Conservation (phyloP, 2,329 filamentous ascomycete species). For the Cladosporium austrohemisphaericum region DNA sequence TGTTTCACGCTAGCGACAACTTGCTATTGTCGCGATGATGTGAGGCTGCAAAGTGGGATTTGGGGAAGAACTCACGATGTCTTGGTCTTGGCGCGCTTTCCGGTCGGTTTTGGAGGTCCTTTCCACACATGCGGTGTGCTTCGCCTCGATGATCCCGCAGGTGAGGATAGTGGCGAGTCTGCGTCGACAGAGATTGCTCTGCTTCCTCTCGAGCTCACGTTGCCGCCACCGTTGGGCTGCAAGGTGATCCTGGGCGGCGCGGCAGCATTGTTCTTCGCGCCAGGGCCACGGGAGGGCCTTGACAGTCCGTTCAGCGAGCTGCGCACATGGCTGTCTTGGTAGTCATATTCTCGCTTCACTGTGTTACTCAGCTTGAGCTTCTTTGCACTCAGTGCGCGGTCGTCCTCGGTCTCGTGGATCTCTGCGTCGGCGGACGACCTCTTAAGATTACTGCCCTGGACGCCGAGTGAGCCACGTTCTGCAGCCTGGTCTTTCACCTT, state of each 20-base stretch:
- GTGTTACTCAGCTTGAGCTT: slow-evolving; percentile 32
- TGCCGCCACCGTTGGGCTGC: slow-evolving; percentile 23
- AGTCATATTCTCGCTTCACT: slow-evolving; percentile 28
- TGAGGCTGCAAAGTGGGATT: slow-evolving; percentile 13
- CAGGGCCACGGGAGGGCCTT: slow-evolving; percentile 7
- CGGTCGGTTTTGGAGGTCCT: slow-evolving; percentile 24
- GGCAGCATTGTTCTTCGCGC: slow-evolving; percentile 20
- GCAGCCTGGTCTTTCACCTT: slow-evolving; percentile 29
- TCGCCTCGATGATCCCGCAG: slow-evolving; percentile 26
- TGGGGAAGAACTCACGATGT: slow-evolving; percentile 34
- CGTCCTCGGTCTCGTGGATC: slow-evolving; percentile 25
- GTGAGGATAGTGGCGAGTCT: slow-evolving; percentile 34
- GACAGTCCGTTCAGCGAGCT: slow-evolving; percentile 2
- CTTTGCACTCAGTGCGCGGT: slow-evolving; percentile 29
- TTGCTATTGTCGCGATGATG: slow-evolving; percentile 13
- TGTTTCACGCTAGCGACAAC: not conserved
- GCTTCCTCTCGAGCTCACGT: slow-evolving; percentile 21
- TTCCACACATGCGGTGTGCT: slow-evolving; percentile 28
- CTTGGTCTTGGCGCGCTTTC: slow-evolving; percentile 38
- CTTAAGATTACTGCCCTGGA: slow-evolving; percentile 28
- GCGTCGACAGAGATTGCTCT: slow-evolving; percentile 26
- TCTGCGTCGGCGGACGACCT: slow-evolving; percentile 36
- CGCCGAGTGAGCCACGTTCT: slow-evolving; percentile 19
- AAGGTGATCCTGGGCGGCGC: slow-evolving; percentile 24
- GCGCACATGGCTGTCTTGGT: slow-evolving; percentile 32